These are phyloP conservation scores for Rhodomyrtus psidioides DNA, from an alignment of 441 rosid genomes.

Conservation along the genomic window DNA sequence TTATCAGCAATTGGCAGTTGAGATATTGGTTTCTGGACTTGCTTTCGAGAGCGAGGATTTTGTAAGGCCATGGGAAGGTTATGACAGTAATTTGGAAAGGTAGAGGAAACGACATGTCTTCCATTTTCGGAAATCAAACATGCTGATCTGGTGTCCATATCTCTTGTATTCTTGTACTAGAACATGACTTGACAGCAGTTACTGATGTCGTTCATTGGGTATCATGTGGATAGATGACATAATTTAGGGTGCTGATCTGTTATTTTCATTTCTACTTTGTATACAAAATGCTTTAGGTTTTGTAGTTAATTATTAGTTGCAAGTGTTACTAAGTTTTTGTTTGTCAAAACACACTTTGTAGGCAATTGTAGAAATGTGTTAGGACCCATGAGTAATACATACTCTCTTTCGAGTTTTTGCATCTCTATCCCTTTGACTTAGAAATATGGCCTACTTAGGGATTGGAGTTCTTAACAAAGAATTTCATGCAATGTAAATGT, in stretches of 20 bases:
- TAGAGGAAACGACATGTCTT: slow-evolving; percentile 10
- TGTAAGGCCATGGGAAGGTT: slow-evolving; percentile 86
- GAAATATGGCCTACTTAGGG: not conserved
- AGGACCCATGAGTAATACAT: not conserved
- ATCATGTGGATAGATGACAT: not conserved
- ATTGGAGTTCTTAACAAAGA: not conserved
- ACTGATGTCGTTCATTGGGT: not conserved
- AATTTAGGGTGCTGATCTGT: not conserved
- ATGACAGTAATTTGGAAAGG: slow-evolving; percentile 67
- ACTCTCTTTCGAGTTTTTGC: not conserved
- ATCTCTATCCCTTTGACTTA: not conserved
- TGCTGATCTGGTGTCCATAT: not conserved
- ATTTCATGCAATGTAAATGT: not conserved
- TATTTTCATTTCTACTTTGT: not conserved
- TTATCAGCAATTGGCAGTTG: slow-evolving; percentile 81
- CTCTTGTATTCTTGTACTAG: not conserved
- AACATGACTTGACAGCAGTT: not conserved
- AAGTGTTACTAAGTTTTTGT: not conserved
- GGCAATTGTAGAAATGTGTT: not conserved
- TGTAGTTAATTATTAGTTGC: not conserved
- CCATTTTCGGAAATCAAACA: not conserved
- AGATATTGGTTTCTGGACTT: slow-evolving; percentile 69
- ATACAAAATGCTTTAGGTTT: not conserved
- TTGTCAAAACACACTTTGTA: not conserved
- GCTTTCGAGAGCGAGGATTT: slow-evolving; percentile 66